Evolutionary conservation across 1,284 basidiomycete species (phyloP), one percentile per base, ranked within the genome.

Genomic region (Pascua sp.): DNA sequence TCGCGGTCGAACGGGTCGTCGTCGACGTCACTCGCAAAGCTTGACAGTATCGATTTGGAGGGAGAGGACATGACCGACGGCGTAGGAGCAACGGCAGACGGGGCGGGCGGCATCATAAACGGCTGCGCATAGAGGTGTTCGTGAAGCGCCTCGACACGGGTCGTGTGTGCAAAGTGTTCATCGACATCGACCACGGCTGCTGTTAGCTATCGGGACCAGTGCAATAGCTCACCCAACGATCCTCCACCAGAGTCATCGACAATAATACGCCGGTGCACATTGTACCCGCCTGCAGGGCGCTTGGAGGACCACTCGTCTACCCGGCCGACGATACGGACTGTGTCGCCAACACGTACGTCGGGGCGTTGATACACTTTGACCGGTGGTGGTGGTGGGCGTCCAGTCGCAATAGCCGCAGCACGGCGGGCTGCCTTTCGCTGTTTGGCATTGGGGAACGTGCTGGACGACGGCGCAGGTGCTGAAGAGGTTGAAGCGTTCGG

Each of bases 311-410:
- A 73, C 60, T 75, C 70, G 41, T 76, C 68, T 1, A 76, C 56
- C 43, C 59, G 62, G 0, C 74, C 74, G 2, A 70, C 57, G 3
- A 73, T 58, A 7, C 71, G 52, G 1, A 76, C 65, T 0, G 66
- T 69, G 59, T 76, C 72, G 9, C 72, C 74, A 4, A 73, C 68
- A 10, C 61, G 56, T 2, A 76, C 57, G 46, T 76, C 72, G n/a
- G 64, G 65, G 9, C 62, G 47, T 12, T 57, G 42, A 43, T 67
- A 72, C 40, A 47, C 18, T 57, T 63, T 65, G 11, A 45, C 18
- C 55, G 32, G 56, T 42, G 11, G 24, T 32, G 24, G 24, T 32
- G 24, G 39, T 46, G 45, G 18, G 17, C 39, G 17, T 39, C 39
- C 32, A 41, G 32, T 53, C 39, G 12, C 37, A 16, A 17, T 3